Base-by-base conservation (phyloP, 2,329 filamentous ascomycete species). In the Teratosphaeria gauchensis region DNA sequence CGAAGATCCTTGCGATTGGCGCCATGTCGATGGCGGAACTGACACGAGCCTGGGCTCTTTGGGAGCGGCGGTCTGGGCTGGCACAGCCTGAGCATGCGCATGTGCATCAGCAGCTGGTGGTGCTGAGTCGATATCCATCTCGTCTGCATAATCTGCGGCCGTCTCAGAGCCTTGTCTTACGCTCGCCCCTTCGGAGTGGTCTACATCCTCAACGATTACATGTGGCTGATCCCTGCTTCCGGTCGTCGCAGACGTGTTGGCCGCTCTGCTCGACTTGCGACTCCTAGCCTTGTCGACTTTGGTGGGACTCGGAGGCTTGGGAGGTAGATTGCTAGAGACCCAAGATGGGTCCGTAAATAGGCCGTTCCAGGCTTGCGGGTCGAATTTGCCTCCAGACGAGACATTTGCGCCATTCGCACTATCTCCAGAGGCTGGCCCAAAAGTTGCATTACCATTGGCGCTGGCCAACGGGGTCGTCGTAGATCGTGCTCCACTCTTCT, bases 41-140 rank as follows among this genome's bases (percentile, higher is more conserved):
- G 70, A 65, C 51, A 71, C 69, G 1, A 70, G 58, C 33, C 72
- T 69, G 32, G 72, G 66, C 42, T 67, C 67, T 33, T 68, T 69
- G 1, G 28, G 9, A 54, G 31, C 21, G 35, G 51, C 51, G 55
- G 58, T 14, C 55, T 58, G 12, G 61, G 54, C 8, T 56, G 55
- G 2, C 53, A 38, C 9, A 5, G 58, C 12, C 16, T 53, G 48
- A 1, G 42, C n/a, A 21, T 54, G 19, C 57, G 6, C 58, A 58
- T 42, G 56, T 67, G 58, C 55, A 59, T 14, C 58, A 35, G 52
- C 14, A n/a, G 61, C 58, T 31, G 59, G 73, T 59, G 65, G 73
- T 60, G 70, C 66, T 1, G 72, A 68, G 60, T 79, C 77, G 35
- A 80, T 78, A 54, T 79, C 77, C 77, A 80, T 80, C 0, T 75